Conservation (phyloP, 192 early-diverging fungal species). For the Backusella parvicylindrica region DNA sequence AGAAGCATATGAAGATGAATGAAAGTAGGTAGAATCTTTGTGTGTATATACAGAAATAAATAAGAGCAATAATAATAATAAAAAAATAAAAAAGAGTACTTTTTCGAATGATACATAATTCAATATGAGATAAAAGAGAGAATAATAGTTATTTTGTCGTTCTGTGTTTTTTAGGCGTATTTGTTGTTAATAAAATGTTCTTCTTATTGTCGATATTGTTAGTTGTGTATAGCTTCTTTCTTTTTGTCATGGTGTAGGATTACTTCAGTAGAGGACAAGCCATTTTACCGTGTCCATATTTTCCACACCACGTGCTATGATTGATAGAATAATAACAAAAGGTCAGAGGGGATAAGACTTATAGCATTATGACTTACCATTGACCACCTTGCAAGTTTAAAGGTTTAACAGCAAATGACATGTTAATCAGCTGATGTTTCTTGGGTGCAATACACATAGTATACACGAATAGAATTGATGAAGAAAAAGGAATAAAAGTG, state of each 20-base stretch:
- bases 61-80: background rate
- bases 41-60: conserved; percentile 1
- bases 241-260: background rate
- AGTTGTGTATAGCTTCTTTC: background rate
- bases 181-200: background rate
- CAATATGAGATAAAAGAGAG: background rate
- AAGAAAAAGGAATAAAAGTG: background rate
- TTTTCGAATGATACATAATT: background rate
- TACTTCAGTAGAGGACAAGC: conserved; percentile 21
- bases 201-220: background rate
- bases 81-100: background rate
- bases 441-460: background rate
- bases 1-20: background rate
- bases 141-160: background rate
- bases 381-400: conserved; percentile 28
- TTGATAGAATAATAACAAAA: background rate
- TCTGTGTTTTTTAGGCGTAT: background rate
- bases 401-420: conserved; percentile 16
- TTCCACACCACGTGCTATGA: conserved; percentile 29
- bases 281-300: conserved; percentile 22
- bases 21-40: background rate
- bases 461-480: background rate
- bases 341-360: background rate
- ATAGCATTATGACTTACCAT: conserved; percentile 15
- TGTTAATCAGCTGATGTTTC: background rate